Evolutionary conservation across 805 yeast species (phyloP).

Genomic region (Sugiyamaella floridensis): DNA sequence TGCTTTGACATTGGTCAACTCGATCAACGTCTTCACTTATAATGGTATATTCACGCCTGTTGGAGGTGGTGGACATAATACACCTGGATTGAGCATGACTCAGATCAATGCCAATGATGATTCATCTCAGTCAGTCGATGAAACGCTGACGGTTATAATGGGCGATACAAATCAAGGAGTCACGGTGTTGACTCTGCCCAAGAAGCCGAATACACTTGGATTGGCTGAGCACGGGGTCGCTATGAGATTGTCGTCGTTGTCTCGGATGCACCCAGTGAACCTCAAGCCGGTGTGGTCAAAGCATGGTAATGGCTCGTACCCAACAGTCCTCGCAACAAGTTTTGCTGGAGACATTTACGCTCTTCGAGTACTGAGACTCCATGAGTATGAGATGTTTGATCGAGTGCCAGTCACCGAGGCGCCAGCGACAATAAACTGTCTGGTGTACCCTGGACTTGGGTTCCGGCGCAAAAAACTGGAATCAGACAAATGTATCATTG

Average conservation of each 20-base stretch:
- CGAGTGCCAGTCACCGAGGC: background rate
- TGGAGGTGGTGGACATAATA: background rate
- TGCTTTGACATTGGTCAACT: background rate
- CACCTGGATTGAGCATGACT: background rate
- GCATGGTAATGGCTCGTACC: background rate
- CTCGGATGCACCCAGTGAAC: background rate
- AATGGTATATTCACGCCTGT: background rate
- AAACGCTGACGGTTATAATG: background rate
- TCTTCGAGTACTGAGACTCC: background rate
- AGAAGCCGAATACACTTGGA: background rate
- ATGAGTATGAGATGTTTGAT: background rate
- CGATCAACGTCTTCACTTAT: background rate
- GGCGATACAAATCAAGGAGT: background rate
- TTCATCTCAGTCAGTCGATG: too few relatives aligned
- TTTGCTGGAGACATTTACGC: constrained; percentile 6
- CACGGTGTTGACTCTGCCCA: background rate
- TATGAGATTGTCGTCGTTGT: background rate
- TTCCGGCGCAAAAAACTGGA: background rate
- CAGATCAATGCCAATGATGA: background rate
- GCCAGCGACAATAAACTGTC: background rate
- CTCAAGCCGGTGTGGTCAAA: background rate
- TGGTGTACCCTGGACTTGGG: background rate
- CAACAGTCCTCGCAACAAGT: constrained; percentile 3
- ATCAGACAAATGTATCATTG: background rate
- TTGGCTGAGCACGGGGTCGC: background rate